phyloP scores from a whole-genome alignment of 352 stramenopile genomes.

The Phytopythium delawarense region DNA sequence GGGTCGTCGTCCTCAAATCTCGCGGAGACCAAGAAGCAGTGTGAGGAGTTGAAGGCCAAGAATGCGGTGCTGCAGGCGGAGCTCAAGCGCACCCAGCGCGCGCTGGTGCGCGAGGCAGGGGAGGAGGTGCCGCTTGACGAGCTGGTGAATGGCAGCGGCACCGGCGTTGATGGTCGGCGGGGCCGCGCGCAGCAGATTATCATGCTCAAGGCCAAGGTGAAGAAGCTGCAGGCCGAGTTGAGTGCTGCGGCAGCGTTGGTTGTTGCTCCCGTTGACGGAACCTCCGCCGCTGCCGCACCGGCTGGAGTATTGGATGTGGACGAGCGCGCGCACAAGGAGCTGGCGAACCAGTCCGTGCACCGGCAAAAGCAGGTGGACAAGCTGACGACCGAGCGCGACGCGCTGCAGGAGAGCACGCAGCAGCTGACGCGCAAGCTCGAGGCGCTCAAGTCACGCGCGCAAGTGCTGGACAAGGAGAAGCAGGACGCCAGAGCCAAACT shows the following conservation, averaged over 20 bases:
- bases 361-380: slow-evolving; percentile 62
- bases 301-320: slow-evolving; percentile 39
- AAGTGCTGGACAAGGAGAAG: slow-evolving; percentile 76
- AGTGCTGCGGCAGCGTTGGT: background rate
- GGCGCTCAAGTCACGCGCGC: slow-evolving; percentile 50
- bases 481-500: slow-evolving; percentile 60
- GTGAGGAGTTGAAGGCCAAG: slow-evolving; percentile 61
- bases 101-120: slow-evolving; percentile 57
- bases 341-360: slow-evolving; percentile 48
- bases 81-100: slow-evolving; percentile 71
- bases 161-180: slow-evolving; percentile 23
- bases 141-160: slow-evolving; percentile 22
- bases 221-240: slow-evolving; percentile 58
- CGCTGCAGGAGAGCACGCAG: slow-evolving; percentile 51
- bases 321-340: slow-evolving; percentile 55
- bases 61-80: slow-evolving; percentile 47
- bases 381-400: slow-evolving; percentile 47
- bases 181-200: slow-evolving; percentile 82
- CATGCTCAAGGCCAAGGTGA: slow-evolving; percentile 80
- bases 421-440: slow-evolving; percentile 61
- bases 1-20: background rate
- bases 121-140: slow-evolving; percentile 53
- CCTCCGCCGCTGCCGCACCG: background rate
- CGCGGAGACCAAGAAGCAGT: slow-evolving; percentile 36
- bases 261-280: background rate